Base-by-base conservation (phyloP, 1,139 yeast genomes). In the Ashbya aceris region DNA sequence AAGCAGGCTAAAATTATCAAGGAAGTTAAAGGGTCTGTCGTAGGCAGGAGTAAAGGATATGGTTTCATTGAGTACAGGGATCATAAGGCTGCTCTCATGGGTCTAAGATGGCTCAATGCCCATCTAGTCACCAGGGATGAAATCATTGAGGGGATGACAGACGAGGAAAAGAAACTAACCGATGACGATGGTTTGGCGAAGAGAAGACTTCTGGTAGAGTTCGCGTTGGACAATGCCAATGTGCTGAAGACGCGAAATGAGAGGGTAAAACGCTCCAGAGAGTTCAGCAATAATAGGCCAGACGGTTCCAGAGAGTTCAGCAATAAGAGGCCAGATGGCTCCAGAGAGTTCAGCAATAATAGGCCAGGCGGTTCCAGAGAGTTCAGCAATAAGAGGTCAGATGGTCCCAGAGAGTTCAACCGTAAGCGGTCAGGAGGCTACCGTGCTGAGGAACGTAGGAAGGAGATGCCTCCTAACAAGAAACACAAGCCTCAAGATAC, bases 61-160 rank as follows among this genome's bases (percentile, higher is more conserved):
- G 99, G 99, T 49, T 89, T 91, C 70, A 67, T 91, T 42, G 98
- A 93, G 65, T 87, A 74, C 64, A 78, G 91, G 65, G 95, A 89
- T 62, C 99, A 91, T 62, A 84, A 83, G 63, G 65, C 83, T 48
- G 98, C 99, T 1, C 73, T 91, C 49, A 89, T 89, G 96, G 97
- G 95, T 5, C 74, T 91, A 47, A 77, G 99, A 69, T 93, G 96
- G 96, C 73, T 91, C 62, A 91, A 91, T 66, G 96, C 95, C 2
- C 96, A 91, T 61, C 82, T 77, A 55, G 95, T 91, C 2, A 67
- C 84, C 0, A 65, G 64, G 37, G 77, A 73, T 8, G 96, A 89
- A 63, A 73, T 85, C 31, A 52, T 75, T 13, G 86, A 73, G 47
- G 95, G 95, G 8, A 62, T 83, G 48, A 68, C 71, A 29, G 93